phyloP scores from a whole-genome alignment of 1,284 basidiomycete species.

The Mixia osmundae region DNA sequence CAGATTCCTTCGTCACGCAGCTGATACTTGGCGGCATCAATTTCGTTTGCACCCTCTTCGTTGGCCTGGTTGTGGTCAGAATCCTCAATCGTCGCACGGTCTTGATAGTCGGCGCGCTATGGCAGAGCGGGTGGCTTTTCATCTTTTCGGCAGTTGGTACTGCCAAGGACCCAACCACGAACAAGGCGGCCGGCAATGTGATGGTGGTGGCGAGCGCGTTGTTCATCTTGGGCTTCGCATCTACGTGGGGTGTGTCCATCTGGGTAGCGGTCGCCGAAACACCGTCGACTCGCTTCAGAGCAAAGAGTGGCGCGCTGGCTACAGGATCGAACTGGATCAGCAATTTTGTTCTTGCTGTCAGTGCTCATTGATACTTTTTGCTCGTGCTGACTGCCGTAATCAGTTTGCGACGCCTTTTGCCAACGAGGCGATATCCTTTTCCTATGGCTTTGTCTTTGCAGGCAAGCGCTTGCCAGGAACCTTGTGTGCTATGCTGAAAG shows the following conservation, averaged over 20 bases:
- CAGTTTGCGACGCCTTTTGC: constrained; percentile 12
- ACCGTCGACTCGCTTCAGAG: constrained; percentile 22
- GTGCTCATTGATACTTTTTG: constrained; percentile 1
- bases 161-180: constrained; percentile 31
- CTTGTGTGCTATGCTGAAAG: constrained; percentile 7
- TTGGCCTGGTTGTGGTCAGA: constrained; percentile 45
- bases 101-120: constrained; percentile 41
- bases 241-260: constrained; percentile 34
- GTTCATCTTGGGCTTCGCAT: constrained; percentile 53
- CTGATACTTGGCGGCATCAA: constrained; percentile 45
- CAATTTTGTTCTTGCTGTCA: constrained; percentile 41
- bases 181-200: constrained; percentile 31
- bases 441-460: constrained; percentile 50
- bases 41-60: constrained; percentile 38
- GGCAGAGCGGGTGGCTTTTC: constrained; percentile 52
- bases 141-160: constrained; percentile 53
- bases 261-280: constrained; percentile 39
- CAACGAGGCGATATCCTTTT: constrained; percentile 29
- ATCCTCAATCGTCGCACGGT: constrained; percentile 38
- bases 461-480: constrained; percentile 18
- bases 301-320: constrained; percentile 47
- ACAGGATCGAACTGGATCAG: constrained; percentile 34
- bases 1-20: constrained; percentile 42
- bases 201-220: constrained; percentile 56
- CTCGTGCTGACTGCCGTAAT: background rate